phyloP scores from a whole-genome alignment of 768 basidiomycete genomes.

The Boletus subparvulus region DNA sequence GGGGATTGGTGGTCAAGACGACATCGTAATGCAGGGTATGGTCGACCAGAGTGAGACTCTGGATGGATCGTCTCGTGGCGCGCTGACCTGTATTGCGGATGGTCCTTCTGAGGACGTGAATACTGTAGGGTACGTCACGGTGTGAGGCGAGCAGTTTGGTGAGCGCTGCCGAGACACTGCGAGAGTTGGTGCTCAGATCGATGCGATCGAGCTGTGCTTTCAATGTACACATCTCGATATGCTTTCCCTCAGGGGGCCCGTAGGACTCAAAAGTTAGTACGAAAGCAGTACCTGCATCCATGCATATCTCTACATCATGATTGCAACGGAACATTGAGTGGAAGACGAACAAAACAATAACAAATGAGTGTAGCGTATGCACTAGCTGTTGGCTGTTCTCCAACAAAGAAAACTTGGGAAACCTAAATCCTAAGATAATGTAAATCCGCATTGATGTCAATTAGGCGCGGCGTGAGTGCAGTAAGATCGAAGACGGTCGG shows the following conservation, averaged over 20 bases:
- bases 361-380: not conserved
- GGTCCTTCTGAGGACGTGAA: conserved; percentile 14
- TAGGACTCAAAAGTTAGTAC: not conserved
- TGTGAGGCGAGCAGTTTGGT: conserved; percentile 13
- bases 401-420: too few relatives aligned
- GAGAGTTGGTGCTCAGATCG: conserved; percentile 6
- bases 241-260: not conserved
- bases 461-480: not conserved
- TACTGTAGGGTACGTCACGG: conserved; percentile 7
- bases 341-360: not conserved
- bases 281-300: too few relatives aligned
- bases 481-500: too few relatives aligned
- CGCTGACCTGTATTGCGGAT: conserved; percentile 15
- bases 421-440: not conserved
- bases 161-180: conserved; percentile 4
- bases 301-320: too few relatives aligned
- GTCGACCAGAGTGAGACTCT: conserved; percentile 22
- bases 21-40: not conserved
- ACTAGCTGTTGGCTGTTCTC: too few relatives aligned
- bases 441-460: not conserved
- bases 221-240: not conserved
- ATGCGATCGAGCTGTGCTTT: conserved; percentile 8
- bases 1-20: not conserved
- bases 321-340: not conserved
- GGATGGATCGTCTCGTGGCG: conserved; percentile 13